Base-by-base conservation (phyloP, 2,329 filamentous ascomycete species). In the Teratosphaeria zuluensis region DNA sequence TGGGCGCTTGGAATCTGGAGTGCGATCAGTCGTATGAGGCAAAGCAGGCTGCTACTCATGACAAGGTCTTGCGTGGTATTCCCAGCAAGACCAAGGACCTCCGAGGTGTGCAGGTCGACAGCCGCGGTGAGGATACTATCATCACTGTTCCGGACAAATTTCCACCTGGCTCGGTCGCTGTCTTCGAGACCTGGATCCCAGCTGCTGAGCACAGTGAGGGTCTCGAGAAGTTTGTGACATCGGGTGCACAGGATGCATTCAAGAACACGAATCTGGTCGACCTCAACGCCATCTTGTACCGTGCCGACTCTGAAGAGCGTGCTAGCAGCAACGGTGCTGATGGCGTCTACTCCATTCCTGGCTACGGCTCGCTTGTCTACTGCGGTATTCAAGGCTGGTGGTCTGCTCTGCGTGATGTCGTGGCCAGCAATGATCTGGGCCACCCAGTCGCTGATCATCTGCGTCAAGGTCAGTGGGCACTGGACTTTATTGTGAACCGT, bases 321-420 rank as follows among this genome's bases (percentile, higher is more conserved):
- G 90, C 94, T 65, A 84, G 83, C 6, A 96, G 88, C 63, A 82
- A 81, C 56, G 90, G 90, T 3, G 81, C 83, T 60, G 90, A 96
- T 70, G 92, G 94, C n/a, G 86, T 86, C 8, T 99, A 97, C 75
- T 83, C 86, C 56, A 87, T 99, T 63, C 94, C 94, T 1, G 86
- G 86, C 1, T 80, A 91, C 69, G 92, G 92, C 2, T 85, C 88
- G 60, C 81, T 96, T 51, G 89, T 96, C 1, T 99, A 97, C 73
- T 92, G 92, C 61, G 94, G 94, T 61, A 80, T 99, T n/a, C 94
- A 99, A 73, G 95, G 95, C 42, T 99, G 94, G 92, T 96, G 92
- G 91, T 96, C 91, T 71, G 79, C 96, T 0, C 77, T 99, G 51
- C 87, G 90, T 66, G 81, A 88, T 59, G 87, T 99, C 62, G 89